Conservation (phyloP, 1,284 basidiomycete genomes). For the Erythrobasidium hasegawianum region DNA sequence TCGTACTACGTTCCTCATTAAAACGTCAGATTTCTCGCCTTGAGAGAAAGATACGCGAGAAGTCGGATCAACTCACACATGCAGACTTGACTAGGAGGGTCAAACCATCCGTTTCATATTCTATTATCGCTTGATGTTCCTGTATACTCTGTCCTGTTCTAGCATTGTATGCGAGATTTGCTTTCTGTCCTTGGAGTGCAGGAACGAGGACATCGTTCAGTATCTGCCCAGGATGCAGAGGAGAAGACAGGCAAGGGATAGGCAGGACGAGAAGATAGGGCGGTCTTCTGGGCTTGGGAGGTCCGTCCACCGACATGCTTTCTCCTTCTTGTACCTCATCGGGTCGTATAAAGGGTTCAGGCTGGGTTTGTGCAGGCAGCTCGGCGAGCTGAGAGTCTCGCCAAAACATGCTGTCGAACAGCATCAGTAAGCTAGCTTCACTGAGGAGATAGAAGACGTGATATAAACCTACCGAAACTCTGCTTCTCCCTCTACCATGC, state of each 20-base stretch:
- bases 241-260: constrained; percentile 11
- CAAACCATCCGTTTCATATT: constrained; percentile 13
- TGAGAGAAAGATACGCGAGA: too few relatives aligned
- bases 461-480: constrained; percentile 20
- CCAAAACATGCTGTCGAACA: constrained; percentile 35
- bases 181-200: background rate
- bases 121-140: background rate
- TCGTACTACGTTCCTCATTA: too few relatives aligned
- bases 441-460: too few relatives aligned
- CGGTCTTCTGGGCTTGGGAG: background rate
- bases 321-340: background rate
- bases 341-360: too few relatives aligned
- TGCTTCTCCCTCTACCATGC: constrained; percentile 22
- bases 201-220: constrained; percentile 1
- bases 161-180: background rate
- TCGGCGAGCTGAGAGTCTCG: constrained; percentile 23
- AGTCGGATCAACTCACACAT: constrained; percentile 6
- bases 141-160: background rate
- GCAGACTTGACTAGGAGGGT: constrained; percentile 25
- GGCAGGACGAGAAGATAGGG: constrained; percentile 15
- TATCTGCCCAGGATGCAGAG: background rate
- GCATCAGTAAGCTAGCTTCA: too few relatives aligned
- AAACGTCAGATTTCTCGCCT: too few relatives aligned
- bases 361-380: constrained; percentile 19
- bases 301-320: background rate